Conservation (phyloP, 345 rosid species). For the Cardamine chenopodiifolia region DNA sequence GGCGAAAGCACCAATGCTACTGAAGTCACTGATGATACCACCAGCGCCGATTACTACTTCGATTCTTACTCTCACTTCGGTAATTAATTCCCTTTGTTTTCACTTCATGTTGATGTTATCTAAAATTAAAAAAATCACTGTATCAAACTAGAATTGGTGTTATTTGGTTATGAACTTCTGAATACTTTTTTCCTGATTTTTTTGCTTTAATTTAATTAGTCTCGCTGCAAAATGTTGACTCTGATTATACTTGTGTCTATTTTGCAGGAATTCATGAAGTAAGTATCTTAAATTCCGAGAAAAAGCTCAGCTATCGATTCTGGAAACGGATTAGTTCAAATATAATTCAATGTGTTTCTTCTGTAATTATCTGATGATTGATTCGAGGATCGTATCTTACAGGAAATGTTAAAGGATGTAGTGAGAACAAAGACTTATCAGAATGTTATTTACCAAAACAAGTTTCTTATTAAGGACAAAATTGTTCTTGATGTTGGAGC, state of each 20-base stretch:
- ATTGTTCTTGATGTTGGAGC: slow-evolving; percentile 98
- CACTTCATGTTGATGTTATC: slow-evolving; percentile 3
- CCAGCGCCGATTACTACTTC: slow-evolving; percentile 98
- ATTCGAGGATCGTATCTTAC: slow-evolving; percentile 32
- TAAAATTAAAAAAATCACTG: not conserved
- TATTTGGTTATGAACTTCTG: not conserved
- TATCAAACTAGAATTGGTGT: not conserved
- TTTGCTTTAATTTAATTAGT: not conserved
- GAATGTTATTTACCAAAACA: slow-evolving; percentile 90
- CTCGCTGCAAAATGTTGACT: slow-evolving; percentile 12
- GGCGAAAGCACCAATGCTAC: slow-evolving; percentile 45
- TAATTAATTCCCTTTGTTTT: slow-evolving; percentile 36
- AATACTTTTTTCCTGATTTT: not conserved
- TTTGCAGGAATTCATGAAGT: slow-evolving; percentile 99
- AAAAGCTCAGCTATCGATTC: not conserved
- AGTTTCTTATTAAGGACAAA: slow-evolving; percentile 85
- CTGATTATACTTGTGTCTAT: slow-evolving; percentile 10
- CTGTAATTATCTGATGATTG: not conserved
- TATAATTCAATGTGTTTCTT: not conserved
- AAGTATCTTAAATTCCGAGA: slow-evolving; percentile 50
- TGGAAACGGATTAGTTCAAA: not conserved
- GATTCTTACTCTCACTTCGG: slow-evolving; percentile 99
- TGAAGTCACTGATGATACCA: slow-evolving; percentile 58
- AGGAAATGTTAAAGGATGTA: slow-evolving; percentile 98
- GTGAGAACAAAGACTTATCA: slow-evolving; percentile 97